Conservation (phyloP, 805 yeast species). For the Saccharomyces paradoxus region DNA sequence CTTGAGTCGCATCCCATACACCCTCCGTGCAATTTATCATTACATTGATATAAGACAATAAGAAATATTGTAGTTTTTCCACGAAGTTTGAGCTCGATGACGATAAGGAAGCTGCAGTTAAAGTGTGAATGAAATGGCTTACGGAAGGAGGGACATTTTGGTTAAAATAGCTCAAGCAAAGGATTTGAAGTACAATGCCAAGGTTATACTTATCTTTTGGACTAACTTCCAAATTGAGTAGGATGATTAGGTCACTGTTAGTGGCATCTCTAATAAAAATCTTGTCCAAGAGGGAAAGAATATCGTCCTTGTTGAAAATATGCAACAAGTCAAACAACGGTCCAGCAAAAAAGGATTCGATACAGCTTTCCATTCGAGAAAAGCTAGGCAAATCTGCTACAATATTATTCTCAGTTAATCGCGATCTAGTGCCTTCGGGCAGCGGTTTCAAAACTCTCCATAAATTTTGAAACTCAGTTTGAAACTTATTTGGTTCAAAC, state of each 20-base stretch:
- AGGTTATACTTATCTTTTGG: conserved; percentile 4
- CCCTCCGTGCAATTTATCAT: conserved; percentile 10
- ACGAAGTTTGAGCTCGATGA: conserved; percentile 15
- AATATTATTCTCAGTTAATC: not conserved
- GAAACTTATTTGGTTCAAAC: conserved; percentile 12
- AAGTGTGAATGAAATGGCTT: not conserved
- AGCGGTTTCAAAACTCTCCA: conserved; percentile 19
- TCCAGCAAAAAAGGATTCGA: conserved; percentile 11
- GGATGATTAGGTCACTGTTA: not conserved
- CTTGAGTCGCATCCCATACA: conserved; percentile 19
- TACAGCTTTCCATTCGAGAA: conserved; percentile 6
- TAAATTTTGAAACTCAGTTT: conserved; percentile 14
- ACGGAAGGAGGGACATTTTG: conserved; percentile 14
- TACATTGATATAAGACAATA: conserved; percentile 16
- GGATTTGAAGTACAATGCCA: conserved; percentile 19
- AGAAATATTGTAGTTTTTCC: conserved; percentile 26
- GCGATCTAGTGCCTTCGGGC: conserved; percentile 3
- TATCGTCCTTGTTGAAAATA: conserved; percentile 14
- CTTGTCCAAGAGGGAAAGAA: not conserved
- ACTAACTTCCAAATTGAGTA: not conserved
- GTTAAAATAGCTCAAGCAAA: conserved; percentile 12
- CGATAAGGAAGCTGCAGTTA: not conserved
- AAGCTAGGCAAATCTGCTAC: conserved; percentile 9
- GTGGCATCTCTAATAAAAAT: not conserved
- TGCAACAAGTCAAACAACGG: conserved; percentile 12